These are phyloP conservation scores for Primulina huaijiensis DNA, from an alignment of 257 asterid genomes.

Conservation along the genomic window DNA sequence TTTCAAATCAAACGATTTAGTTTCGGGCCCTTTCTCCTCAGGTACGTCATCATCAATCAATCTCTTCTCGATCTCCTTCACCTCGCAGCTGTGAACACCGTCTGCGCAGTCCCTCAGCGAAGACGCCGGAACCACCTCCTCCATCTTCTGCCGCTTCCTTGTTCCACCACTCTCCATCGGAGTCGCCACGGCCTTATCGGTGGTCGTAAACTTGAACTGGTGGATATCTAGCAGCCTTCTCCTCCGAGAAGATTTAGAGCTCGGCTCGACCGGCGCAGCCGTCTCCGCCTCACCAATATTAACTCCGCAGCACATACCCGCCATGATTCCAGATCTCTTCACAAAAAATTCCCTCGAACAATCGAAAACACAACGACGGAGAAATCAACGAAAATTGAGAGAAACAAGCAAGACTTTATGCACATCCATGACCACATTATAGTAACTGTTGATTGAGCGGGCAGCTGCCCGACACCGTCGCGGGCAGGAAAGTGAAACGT, in stretches of 20 bases:
- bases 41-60: not conserved
- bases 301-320: conserved; percentile 66
- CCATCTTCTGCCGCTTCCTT: conserved; percentile 43
- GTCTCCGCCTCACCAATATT: conserved; percentile 68
- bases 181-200: conserved; percentile 57
- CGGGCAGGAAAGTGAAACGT: conserved; percentile 58
- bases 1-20: conserved; percentile 9
- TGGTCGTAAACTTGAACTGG: conserved; percentile 59
- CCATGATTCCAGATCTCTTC: conserved; percentile 36
- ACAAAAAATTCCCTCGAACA: not conserved
- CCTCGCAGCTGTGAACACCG: conserved; percentile 20
- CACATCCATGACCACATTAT: conserved; percentile 31
- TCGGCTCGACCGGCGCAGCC: conserved; percentile 53
- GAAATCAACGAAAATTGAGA: conserved; percentile 13
- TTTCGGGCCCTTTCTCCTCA: conserved; percentile 18
- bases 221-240: conserved; percentile 74
- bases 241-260: conserved; percentile 57
- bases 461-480: conserved; percentile 89
- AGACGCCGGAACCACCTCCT: conserved; percentile 27
- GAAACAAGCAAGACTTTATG: conserved; percentile 26
- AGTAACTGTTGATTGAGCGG: conserved; percentile 45
- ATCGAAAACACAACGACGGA: not conserved
- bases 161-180: conserved; percentile 31
- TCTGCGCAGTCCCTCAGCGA: conserved; percentile 23
- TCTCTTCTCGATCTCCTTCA: conserved; percentile 5